phyloP scores from a whole-genome alignment of 148 eudicot genomes.

The Rhododendron kiyosumense region DNA sequence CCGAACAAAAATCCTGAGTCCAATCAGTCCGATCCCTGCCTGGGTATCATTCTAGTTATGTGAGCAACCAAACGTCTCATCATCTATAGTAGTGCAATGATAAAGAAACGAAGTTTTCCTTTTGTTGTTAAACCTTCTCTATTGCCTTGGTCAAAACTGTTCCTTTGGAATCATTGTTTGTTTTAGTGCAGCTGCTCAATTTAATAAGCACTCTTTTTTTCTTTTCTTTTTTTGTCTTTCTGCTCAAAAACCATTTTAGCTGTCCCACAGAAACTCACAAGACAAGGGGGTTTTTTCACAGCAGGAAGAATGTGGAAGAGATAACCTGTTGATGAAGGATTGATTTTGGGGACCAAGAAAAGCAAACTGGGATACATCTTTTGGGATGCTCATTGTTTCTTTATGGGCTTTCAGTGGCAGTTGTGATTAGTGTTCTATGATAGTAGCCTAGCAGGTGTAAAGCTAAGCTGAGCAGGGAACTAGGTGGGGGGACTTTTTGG shows the following conservation, averaged over 20 bases:
- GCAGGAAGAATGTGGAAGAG: background rate
- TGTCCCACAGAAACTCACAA: background rate
- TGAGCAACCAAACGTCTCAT: background rate
- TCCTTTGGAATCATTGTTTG: slow-evolving; percentile 24
- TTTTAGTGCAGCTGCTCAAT: slow-evolving; percentile 16
- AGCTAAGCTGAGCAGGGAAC: background rate
- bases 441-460: slow-evolving; percentile 15
- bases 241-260: background rate
- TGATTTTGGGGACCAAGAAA: background rate
- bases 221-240: background rate
- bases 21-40: background rate
- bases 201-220: slow-evolving; percentile 15
- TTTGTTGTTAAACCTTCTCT: background rate
- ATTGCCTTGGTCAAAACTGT: slow-evolving; percentile 31
- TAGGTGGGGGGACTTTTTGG: background rate
- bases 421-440: background rate
- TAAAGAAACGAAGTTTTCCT: slow-evolving; percentile 2
- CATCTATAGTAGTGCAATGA: background rate
- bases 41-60: background rate
- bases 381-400: slow-evolving; percentile 11
- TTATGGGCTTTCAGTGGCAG: background rate
- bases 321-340: background rate
- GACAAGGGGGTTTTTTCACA: background rate
- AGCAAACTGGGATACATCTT: background rate
- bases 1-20: background rate